A percentile compares a stretch with the other conserved stretches of the same genome.
phyloP scores from a whole-genome alignment of 371 early-diverging fungal species.

The Haplosporangium sp. region DNA sequence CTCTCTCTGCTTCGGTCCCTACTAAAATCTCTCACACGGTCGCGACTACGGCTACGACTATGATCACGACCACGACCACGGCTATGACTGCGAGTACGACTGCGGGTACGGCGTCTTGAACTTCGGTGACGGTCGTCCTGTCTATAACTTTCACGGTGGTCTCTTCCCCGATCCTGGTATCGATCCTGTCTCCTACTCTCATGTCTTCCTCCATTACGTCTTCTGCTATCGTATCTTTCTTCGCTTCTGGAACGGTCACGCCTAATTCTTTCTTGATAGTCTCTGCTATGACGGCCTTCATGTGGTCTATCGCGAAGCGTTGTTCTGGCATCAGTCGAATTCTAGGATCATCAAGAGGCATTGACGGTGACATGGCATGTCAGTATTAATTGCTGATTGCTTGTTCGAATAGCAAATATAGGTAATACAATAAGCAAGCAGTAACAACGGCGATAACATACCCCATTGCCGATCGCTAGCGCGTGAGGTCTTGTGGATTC shows the following conservation, averaged over 20 bases:
- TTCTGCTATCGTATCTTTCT: slow-evolving; percentile 13
- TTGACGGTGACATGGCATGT: neutral
- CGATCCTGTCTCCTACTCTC: slow-evolving; percentile 17
- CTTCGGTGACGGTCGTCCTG: slow-evolving; percentile 17
- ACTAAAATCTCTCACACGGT: slow-evolving; percentile 10
- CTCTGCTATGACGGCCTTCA: slow-evolving; percentile 11
- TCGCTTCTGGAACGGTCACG: slow-evolving; percentile 40
- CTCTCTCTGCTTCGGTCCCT: slow-evolving; percentile 13
- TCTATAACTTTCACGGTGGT: slow-evolving; percentile 28
- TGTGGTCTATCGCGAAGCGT: slow-evolving; percentile 7
- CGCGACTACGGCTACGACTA: slow-evolving; percentile 29
- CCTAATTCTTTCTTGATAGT: slow-evolving; percentile 15
- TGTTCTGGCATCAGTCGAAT: neutral
- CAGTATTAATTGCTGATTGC: neutral
- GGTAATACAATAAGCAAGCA: slow-evolving; percentile 13
- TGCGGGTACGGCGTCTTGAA: slow-evolving; percentile 25
- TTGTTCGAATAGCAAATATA: neutral
- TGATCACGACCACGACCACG: slow-evolving; percentile 16
- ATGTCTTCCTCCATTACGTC: slow-evolving; percentile 12
- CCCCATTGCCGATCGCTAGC: slow-evolving; percentile 8
- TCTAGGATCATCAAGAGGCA: neutral
- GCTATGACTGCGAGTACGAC: slow-evolving; percentile 31
- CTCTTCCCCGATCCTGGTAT: slow-evolving; percentile 31
- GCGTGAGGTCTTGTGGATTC: slow-evolving; percentile 33
- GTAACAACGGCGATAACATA: slow-evolving; percentile 6